Evolutionary conservation across 768 basidiomycete species (phyloP).

Genomic region (Clathrus columnatus): DNA sequence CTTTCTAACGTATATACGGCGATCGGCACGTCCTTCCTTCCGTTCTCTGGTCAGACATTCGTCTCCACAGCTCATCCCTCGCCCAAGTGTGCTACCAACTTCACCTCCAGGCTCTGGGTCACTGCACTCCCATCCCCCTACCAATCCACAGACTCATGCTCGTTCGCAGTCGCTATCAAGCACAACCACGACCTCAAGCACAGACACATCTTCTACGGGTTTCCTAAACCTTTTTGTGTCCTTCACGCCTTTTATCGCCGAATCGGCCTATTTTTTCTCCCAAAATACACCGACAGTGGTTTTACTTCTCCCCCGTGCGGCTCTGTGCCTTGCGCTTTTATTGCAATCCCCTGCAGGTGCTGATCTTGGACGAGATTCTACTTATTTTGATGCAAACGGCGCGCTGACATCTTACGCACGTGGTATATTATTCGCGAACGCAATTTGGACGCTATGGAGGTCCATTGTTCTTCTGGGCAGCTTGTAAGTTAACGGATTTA

Average conservation of each 20-base stretch:
- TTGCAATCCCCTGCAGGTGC: conserved; percentile 45
- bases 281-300: conserved; percentile 79
- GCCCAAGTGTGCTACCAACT: background rate
- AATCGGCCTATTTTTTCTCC: conserved; percentile 74
- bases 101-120: background rate
- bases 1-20: conserved; percentile 73
- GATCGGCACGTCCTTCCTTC: conserved; percentile 35
- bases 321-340: conserved; percentile 63
- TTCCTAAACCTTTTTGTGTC: conserved; percentile 41
- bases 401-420: conserved; percentile 66
- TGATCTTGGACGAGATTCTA: conserved; percentile 55
- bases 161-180: conserved; percentile 9
- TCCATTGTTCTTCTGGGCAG: conserved; percentile 57
- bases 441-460: conserved; percentile 75
- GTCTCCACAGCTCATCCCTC: background rate
- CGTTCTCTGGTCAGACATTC: background rate
- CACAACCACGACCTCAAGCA: background rate
- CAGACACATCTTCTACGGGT: background rate
- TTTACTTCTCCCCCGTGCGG: conserved; percentile 78
- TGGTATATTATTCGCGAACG: conserved; percentile 74
- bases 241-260: conserved; percentile 57
- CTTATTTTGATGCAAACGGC: conserved; percentile 66
- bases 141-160: background rate
- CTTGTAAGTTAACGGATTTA: conserved; percentile 39
- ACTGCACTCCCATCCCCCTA: background rate